phyloP scores from a whole-genome alignment of 345 rosid genomes.

The Theobroma cacao region DNA sequence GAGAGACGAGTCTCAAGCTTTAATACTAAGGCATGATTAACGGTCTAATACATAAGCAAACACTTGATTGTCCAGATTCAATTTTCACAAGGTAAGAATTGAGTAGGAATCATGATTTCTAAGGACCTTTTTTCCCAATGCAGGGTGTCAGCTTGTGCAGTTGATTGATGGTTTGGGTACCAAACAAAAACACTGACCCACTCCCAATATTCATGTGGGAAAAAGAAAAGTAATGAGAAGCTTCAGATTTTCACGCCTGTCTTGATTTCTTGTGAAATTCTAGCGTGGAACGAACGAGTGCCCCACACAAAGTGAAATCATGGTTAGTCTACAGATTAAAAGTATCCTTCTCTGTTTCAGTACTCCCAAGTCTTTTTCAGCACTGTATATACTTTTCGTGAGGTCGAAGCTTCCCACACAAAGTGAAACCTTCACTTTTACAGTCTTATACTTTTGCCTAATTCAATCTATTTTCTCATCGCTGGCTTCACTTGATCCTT shows the following conservation, averaged over 20 bases:
- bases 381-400: slow-evolving; percentile 9
- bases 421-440: background rate
- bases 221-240: background rate
- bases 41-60: too few relatives aligned
- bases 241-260: background rate
- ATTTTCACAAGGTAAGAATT: background rate
- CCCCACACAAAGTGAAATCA: background rate
- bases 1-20: too few relatives aligned
- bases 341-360: background rate
- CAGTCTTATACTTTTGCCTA: background rate
- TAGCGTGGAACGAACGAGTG: background rate
- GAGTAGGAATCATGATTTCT: background rate
- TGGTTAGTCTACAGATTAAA: background rate
- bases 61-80: background rate
- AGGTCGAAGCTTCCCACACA: background rate
- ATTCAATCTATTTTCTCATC: background rate
- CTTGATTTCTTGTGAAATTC: background rate
- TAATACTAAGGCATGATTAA: too few relatives aligned
- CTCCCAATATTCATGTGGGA: background rate
- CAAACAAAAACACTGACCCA: background rate
- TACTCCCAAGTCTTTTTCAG: background rate
- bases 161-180: background rate
- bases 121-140: background rate
- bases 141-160: background rate
- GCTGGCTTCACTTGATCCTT: background rate